Evolutionary conservation across 2,329 filamentous ascomycete genomes (phyloP).

Genomic region (Cladosporium sp.): DNA sequence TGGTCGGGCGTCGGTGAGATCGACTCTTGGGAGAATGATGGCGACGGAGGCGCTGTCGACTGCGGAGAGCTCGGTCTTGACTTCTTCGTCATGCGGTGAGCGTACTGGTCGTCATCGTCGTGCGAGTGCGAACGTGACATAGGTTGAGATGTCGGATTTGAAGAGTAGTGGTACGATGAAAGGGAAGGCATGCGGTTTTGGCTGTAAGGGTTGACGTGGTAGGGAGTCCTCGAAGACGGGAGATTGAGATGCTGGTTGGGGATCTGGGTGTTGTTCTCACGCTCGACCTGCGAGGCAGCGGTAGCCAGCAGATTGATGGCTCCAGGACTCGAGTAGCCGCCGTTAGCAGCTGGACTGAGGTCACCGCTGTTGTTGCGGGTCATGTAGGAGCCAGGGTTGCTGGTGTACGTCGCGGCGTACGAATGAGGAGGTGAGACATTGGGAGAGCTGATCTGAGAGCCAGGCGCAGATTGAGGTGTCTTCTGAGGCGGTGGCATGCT

Average conservation of each 20-base stretch:
- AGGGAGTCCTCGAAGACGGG: slow-evolving; percentile 30
- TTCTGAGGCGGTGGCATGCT: slow-evolving; percentile 80
- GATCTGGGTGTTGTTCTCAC: slow-evolving; percentile 53
- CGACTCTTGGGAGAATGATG: slow-evolving; percentile 94
- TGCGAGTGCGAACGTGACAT: slow-evolving; percentile 89
- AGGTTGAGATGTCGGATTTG: slow-evolving; percentile 59
- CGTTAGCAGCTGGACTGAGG: slow-evolving; percentile 47
- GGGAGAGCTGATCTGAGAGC: slow-evolving; percentile 83
- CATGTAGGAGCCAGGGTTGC: slow-evolving; percentile 58
- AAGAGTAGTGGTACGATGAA: slow-evolving; percentile 68
- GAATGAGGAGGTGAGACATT: slow-evolving; percentile 95
- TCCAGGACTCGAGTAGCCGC: slow-evolving; percentile 44
- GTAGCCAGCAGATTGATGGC: slow-evolving; percentile 71
- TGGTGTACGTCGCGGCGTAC: slow-evolving; percentile 61
- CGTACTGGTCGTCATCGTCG: slow-evolving; percentile 79
- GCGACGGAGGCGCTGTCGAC: slow-evolving; percentile 92
- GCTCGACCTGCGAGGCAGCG: slow-evolving; percentile 66
- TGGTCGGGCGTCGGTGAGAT: slow-evolving; percentile 94
- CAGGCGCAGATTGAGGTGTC: slow-evolving; percentile 83
- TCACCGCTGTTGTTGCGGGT: slow-evolving; percentile 54
- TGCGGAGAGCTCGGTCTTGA: slow-evolving; percentile 92
- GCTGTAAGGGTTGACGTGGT: slow-evolving; percentile 50
- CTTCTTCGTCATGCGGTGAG: slow-evolving; percentile 75
- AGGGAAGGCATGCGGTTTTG: slow-evolving; percentile 71
- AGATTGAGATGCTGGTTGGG: slow-evolving; percentile 42